Conservation (phyloP, 495 filamentous ascomycete species). For the Penicillium canariense region DNA sequence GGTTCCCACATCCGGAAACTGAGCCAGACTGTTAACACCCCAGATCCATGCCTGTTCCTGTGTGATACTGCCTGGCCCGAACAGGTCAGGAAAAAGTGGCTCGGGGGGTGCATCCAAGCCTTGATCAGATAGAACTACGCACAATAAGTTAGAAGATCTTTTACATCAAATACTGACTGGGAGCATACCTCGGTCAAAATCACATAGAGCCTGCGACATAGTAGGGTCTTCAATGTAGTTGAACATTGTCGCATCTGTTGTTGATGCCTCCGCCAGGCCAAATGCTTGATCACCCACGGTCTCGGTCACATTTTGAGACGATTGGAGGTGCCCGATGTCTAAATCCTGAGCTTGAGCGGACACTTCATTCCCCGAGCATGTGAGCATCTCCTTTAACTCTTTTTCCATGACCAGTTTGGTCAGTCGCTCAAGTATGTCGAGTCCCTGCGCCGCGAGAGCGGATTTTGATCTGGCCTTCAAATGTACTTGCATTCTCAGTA, state of each 20-base stretch:
- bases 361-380: constrained; percentile 21
- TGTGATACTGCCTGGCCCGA: neutral
- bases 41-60: constrained; percentile 21
- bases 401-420: constrained; percentile 30
- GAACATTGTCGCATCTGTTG: neutral
- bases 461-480: constrained; percentile 19
- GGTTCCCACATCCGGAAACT: neutral
- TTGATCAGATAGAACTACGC: neutral
- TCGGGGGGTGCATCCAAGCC: neutral
- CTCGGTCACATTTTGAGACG: neutral
- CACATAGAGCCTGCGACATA: constrained; percentile 9
- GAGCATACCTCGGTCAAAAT: constrained; percentile 14
- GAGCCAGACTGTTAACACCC: constrained; percentile 8
- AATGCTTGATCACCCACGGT: neutral
- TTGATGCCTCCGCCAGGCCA: neutral
- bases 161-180: neutral
- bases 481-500: constrained; percentile 23
- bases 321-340: neutral
- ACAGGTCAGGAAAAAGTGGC: neutral
- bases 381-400: constrained; percentile 27
- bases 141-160: neutral
- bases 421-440: constrained; percentile 27
- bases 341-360: neutral
- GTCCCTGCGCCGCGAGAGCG: constrained; percentile 21
- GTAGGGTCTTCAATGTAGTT: constrained; percentile 11